A percentile compares a stretch with the other conserved stretches of the same genome.
Evolutionary conservation across 192 early-diverging fungal genomes (phyloP).

Genomic region (Irineochytrium annulatum): DNA sequence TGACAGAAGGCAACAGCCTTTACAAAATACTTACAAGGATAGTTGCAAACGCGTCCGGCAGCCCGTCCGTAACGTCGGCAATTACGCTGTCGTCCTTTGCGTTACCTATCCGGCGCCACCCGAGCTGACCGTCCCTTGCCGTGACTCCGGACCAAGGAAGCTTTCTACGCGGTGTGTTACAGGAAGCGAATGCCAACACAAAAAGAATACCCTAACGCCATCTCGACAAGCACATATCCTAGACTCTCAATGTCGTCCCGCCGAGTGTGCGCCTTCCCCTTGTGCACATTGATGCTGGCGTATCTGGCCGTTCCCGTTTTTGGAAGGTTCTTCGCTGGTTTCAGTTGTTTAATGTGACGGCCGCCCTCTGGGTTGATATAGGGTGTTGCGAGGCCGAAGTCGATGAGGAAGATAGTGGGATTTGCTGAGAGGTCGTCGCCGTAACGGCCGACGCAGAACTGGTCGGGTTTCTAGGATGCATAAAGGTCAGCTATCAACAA

Average conservation of each 20-base stretch:
- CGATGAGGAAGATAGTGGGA: slow-evolving; percentile 28
- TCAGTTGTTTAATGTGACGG: slow-evolving; percentile 9
- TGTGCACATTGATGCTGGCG: slow-evolving; percentile 28
- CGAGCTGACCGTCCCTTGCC: slow-evolving; percentile 16
- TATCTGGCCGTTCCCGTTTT: slow-evolving; percentile 35
- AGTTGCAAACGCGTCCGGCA: slow-evolving; percentile 30
- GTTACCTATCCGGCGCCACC: slow-evolving; percentile 19
- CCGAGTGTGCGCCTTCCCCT: slow-evolving; percentile 20
- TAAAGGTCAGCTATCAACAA: too few species aligned
- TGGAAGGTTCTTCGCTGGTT: background rate
- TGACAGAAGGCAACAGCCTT: background rate
- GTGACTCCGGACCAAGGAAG: slow-evolving; percentile 26
- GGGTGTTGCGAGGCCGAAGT: slow-evolving; percentile 24
- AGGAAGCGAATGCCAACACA: background rate
- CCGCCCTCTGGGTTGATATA: slow-evolving; percentile 16
- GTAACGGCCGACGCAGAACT: slow-evolving; percentile 32
- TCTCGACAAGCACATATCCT: slow-evolving; percentile 24
- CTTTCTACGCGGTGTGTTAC: background rate
- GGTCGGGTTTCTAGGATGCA: slow-evolving; percentile 35
- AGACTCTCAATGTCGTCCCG: slow-evolving; percentile 31
- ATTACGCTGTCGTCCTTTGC: slow-evolving; percentile 11
- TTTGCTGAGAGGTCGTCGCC: slow-evolving; percentile 13
- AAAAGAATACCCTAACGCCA: slow-evolving; percentile 27
- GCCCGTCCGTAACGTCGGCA: slow-evolving; percentile 9
- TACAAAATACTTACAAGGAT: background rate